Conservation (phyloP, 129 eudicot species). For the Dittrichia graveolens region DNA sequence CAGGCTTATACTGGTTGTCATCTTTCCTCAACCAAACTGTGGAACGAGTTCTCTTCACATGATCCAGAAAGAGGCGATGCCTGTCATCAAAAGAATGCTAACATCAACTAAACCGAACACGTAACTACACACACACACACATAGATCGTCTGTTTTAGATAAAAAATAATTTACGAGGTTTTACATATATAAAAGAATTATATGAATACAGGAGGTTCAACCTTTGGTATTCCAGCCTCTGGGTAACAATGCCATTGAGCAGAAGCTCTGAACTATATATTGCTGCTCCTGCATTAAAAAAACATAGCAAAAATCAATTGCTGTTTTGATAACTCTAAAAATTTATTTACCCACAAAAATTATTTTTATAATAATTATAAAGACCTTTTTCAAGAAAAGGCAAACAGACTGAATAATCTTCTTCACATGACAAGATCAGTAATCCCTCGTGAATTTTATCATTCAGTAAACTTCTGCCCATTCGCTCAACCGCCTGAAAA, state of each 20-base stretch:
- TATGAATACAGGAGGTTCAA: slow-evolving; percentile 20
- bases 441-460: slow-evolving; percentile 53
- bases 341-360: slow-evolving; percentile 7
- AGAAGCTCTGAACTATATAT: slow-evolving; percentile 85
- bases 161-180: not conserved
- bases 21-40: slow-evolving; percentile 60
- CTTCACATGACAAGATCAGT: slow-evolving; percentile 85
- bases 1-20: slow-evolving; percentile 43
- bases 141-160: no score
- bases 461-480: slow-evolving; percentile 59
- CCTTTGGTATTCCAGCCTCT: slow-evolving; percentile 86
- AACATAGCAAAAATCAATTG: not conserved
- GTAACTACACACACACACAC: no score
- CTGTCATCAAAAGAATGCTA: slow-evolving; percentile 38
- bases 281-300: slow-evolving; percentile 60
- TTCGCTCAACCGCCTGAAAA: slow-evolving; percentile 69
- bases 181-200: not conserved
- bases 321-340: not conserved
- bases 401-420: slow-evolving; percentile 66
- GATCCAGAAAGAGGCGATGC: slow-evolving; percentile 58
- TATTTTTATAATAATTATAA: not conserved
- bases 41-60: slow-evolving; percentile 65
- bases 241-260: slow-evolving; percentile 85
- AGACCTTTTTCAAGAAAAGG: slow-evolving; percentile 86
- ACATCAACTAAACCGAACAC: not conserved